Evolutionary conservation across 208 protist species (phyloP), one percentile per base, ranked within the genome.

Genomic region (Novymonas esmeraldas): DNA sequence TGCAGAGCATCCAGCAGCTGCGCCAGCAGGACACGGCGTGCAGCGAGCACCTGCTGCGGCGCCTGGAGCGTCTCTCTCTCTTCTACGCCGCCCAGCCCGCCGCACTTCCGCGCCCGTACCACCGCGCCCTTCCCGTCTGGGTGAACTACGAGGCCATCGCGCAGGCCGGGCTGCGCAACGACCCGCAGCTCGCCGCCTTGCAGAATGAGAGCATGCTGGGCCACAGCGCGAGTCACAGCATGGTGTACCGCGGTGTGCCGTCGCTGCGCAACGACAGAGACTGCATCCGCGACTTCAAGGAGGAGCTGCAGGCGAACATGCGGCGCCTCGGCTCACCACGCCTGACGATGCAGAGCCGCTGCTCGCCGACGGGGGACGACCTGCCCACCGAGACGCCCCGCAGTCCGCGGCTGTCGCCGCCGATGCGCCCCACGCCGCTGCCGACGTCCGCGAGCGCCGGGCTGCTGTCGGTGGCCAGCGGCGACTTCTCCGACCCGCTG

Each of bases 231-330:
- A 38, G 45, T n/a, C 45, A 49, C 9, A 55, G 48, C 14, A 44
- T 68, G 2, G 57, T 78, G 44, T 78, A 78, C 65, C 44, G 68
- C 16, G 57, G 41, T 6, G 68, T 71, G 41, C 62, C 62, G 34
- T 54, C 45, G 28, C 54, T 73, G 55, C 44, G 50, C 64, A 42
- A 73, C 31, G 58, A 73, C 10, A 56, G 56, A 31, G 81, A 90
- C 46, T 84, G 86, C 64, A 70, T 78, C 22, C 57, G 73, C 18
- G 64, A 69, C 61, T 95, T 95, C 64, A 82, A 84, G 34, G 72
- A 80, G 52, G 90, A 95, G 60, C 67, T 95, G 69, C 81, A 92
- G 45, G 81, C 84, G 38, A 95, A 92, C 44, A 70, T 85, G 58
- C 72, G 78, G 3, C 64, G 76, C 26, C 34, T 79, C 24, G 69